phyloP scores from a whole-genome alignment of 352 stramenopile species.

The Phytophthora megakarya region DNA sequence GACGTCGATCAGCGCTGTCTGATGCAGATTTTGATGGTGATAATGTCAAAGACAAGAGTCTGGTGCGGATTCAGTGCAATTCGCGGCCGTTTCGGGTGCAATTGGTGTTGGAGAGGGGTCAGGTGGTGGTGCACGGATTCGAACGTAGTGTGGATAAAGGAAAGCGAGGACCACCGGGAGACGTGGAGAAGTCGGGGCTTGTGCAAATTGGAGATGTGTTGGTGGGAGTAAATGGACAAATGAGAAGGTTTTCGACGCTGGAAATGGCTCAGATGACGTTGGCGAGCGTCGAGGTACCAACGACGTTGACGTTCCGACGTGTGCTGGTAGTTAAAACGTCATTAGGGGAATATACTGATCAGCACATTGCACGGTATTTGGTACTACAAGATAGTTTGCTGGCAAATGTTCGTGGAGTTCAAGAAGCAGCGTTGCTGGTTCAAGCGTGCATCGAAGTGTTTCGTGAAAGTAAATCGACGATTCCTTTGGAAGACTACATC shows the following conservation, averaged over 20 bases:
- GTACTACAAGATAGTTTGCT: conserved; percentile 47
- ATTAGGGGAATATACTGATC: conserved; percentile 62
- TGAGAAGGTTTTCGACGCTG: conserved; percentile 47
- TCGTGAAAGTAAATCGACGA: conserved; percentile 41
- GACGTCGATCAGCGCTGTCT: conserved; percentile 33
- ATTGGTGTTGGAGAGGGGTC: conserved; percentile 42
- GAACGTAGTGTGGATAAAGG: conserved; percentile 31
- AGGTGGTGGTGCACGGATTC: conserved; percentile 61
- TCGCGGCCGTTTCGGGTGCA: conserved; percentile 55
- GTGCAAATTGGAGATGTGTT: conserved; percentile 64
- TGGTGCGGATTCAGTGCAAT: conserved; percentile 56
- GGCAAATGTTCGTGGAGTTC: conserved; percentile 29
- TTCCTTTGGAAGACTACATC: conserved; percentile 54
- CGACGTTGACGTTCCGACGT: conserved; percentile 61
- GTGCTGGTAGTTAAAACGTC: conserved; percentile 44
- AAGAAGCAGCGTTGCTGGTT: conserved; percentile 60
- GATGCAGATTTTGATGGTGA: conserved; percentile 23
- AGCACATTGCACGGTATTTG: conserved; percentile 64
- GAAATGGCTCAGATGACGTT: conserved; percentile 47
- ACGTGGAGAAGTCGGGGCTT: conserved; percentile 45
- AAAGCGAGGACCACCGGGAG: conserved; percentile 32
- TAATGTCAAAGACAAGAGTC: conserved; percentile 19
- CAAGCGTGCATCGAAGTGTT: conserved; percentile 60
- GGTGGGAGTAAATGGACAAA: conserved; percentile 63
- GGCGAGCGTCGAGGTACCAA: conserved; percentile 43